Evolutionary conservation across 148 eudicot genomes (phyloP), one percentile per base, ranked within the genome.

Genomic region (Rhododendron vialii): DNA sequence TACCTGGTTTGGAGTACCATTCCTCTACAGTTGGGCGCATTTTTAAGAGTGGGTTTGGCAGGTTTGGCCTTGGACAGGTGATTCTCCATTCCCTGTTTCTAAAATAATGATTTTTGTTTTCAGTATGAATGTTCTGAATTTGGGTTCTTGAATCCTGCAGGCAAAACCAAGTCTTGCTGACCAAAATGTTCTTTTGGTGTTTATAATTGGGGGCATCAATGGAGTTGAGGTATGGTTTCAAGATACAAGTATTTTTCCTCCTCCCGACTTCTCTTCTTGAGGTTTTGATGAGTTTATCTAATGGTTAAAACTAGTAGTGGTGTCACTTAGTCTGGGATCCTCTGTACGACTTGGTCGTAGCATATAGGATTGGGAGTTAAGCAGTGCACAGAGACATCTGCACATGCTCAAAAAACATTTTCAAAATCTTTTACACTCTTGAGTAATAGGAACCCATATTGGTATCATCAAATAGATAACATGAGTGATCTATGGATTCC

Each of bases 51-150:
- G 98, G 98, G 55, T 93, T 97, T 86, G 99, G 99, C 85, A 94
- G 99, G 86, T 95, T 97, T 85, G 99, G 99, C 87, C 92, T 97
- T 88, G 98, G 98, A 80, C 99, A 97, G 96, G 99, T 96, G 87
- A 85, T 83, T 51, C 79, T 78, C 41, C 18, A 10, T 35, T 65
- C 67, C 50, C 33, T 38, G 24, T 82, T 81, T 82, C 43, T 43
- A 7, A 20, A 36, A 24, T 22, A n/a, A 4, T 33, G 36, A 30
- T 36, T 30, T 35, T 43, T 63, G 3, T 67, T 69, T 18, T 14
- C 36, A 86, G 24, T 24, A 30, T 77, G 38, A 83, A 47, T 73
- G 67, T 84, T 2, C 33, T 88, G 47, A 76, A 82, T 73, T 86
- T 45, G 73, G 26, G 78, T 71, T 55, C 88, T 83, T 85, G 26